Evolutionary conservation across 352 stramenopile species (phyloP), one percentile per base, ranked within the genome.

Genomic region (Phytophthora multivora): DNA sequence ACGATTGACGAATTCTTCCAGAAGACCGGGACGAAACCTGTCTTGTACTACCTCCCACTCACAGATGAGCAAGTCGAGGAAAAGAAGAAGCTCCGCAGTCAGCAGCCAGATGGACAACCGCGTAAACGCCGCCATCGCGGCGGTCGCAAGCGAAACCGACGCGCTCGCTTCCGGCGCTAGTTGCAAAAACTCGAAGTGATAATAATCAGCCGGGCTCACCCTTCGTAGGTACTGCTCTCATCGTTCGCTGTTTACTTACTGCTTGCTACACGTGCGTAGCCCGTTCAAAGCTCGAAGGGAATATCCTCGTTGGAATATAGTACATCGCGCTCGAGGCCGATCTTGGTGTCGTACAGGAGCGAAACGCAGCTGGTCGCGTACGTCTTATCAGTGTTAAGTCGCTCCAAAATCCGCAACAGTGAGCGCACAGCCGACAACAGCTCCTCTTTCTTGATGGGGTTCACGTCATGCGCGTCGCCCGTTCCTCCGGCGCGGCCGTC

Each of bases 291-390:
- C 68, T 95, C 86, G 53, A 95, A 95, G 35, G 77, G 69, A 15
- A 93, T 80, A 62, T 91, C 84, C 42, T 89, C 82, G 61, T 87
- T 86, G 47, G 84, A 89, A 58, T 93, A 88, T 53, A 91, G 63
- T 59, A 93, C 79, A 66, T 94, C 85, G 19, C 81, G 73, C 66
- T 94, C 87, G 13, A 96, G 75, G 28, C 81, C 76, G 42, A 96
- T 75, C 66, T 96, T 96, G 47, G 83, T 81, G 66, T 93, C 85
- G 63, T 90, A 91, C 51, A 96, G 60, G 52, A 94, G 82, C 52
- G 84, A 89, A 41, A 87, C 56, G 50, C 86, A 93, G 51, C 61
- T 86, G 30, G 66, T 80, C 42, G 79, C 73, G 59, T 89, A 87
- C 25, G 76, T 46, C 26, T 83, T 89, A n/a, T 89, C 68, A 36